A percentile compares a stretch with the other conserved stretches of the same genome.
Conservation (phyloP, 2,329 filamentous ascomycete species). For the Phaeosphaeriaceae sp. region DNA sequence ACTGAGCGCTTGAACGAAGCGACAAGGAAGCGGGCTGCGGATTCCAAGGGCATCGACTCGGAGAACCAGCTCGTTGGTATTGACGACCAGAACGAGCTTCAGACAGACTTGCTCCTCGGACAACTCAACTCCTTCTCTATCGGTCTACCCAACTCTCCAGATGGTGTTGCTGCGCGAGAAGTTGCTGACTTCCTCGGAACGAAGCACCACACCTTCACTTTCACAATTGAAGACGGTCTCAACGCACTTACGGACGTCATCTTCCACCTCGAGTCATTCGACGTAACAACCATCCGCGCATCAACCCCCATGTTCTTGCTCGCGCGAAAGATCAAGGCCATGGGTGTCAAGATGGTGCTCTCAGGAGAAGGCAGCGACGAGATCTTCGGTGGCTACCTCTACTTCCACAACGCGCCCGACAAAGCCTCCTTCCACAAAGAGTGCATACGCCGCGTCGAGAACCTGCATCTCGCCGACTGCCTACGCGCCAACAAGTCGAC, state of each 20-base stretch:
- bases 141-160: constrained; percentile 88
- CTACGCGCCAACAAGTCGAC: constrained; percentile 99
- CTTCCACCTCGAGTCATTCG: constrained; percentile 96
- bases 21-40: constrained; percentile 55
- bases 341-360: constrained; percentile 99
- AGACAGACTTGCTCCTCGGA: constrained; percentile 87
- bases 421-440: constrained; percentile 95
- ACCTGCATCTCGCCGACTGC: constrained; percentile 95
- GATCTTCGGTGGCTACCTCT: constrained; percentile 97
- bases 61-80: constrained; percentile 78
- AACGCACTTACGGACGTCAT: constrained; percentile 98
- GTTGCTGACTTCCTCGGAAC: constrained; percentile 97
- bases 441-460: constrained; percentile 92
- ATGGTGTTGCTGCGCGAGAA: constrained; percentile 88
- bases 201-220: constrained; percentile 97
- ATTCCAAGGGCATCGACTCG: constrained; percentile 31
- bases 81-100: constrained; percentile 88
- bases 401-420: constrained; percentile 94
- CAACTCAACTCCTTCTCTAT: constrained; percentile 99
- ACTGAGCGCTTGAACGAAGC: constrained; percentile 77
- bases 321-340: constrained; percentile 98
- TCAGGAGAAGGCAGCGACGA: constrained; percentile 97
- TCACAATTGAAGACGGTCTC: constrained; percentile 95
- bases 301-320: constrained; percentile 99
- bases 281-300: constrained; percentile 97